These are phyloP conservation scores for Mrakia hoshinonis DNA, from an alignment of 768 basidiomycete species.

Conservation along the genomic window DNA sequence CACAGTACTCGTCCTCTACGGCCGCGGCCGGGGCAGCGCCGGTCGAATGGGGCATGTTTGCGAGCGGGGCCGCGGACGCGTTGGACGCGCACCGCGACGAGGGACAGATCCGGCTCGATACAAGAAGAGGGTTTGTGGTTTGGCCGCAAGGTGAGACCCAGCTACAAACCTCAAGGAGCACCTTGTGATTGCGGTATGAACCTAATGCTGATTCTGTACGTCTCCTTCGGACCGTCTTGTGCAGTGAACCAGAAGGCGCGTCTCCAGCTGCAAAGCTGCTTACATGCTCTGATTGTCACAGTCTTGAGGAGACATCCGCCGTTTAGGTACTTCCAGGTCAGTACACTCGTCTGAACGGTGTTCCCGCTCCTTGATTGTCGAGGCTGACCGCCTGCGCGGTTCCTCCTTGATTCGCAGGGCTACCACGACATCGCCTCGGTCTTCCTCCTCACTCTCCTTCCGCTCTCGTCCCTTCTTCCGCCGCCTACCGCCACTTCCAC, in stretches of 20 bases:
- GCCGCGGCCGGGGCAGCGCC: neutral
- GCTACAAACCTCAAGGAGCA: no score
- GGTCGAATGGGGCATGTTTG: slow-evolving; percentile 16
- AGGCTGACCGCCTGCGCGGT: neutral
- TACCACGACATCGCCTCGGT: slow-evolving; percentile 90
- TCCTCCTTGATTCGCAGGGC: slow-evolving; percentile 48
- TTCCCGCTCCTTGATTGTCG: neutral
- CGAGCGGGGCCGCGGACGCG: neutral
- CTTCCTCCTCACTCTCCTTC: slow-evolving; percentile 44
- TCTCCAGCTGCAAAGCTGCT: neutral
- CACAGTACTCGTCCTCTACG: neutral
- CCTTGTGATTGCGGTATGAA: neutral
- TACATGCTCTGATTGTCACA: slow-evolving; percentile 12
- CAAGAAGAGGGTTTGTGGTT: slow-evolving; percentile 83
- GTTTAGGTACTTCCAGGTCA: slow-evolving; percentile 74
- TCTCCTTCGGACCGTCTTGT: neutral
- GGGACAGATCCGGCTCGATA: slow-evolving; percentile 77
- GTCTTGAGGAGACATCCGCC: neutral
- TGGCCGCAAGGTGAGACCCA: slow-evolving; percentile 72
- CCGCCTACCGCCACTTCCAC: neutral
- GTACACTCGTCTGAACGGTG: slow-evolving; percentile 4
- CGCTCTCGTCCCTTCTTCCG: slow-evolving; percentile 24
- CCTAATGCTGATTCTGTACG: neutral
- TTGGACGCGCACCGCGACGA: slow-evolving; percentile 51
- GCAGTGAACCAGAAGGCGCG: neutral